phyloP scores from a whole-genome alignment of 805 yeast genomes.

The Cyberlindnera suaveolens region DNA sequence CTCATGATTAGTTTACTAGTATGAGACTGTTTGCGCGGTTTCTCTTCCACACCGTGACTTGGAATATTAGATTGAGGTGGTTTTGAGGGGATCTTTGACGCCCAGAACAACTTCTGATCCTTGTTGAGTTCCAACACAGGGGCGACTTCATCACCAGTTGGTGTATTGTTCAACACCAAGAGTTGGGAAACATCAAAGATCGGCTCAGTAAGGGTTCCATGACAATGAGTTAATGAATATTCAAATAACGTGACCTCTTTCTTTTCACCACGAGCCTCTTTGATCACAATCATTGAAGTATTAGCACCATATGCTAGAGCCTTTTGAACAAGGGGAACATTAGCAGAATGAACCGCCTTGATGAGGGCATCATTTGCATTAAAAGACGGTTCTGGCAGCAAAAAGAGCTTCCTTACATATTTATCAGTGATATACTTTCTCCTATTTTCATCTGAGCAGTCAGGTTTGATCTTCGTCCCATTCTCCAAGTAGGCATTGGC shows the following conservation, averaged over 20 bases:
- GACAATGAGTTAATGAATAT: constrained; percentile 47
- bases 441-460: constrained; percentile 40
- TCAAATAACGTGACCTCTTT: constrained; percentile 32
- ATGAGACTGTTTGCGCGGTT: not conserved
- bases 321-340: constrained; percentile 37
- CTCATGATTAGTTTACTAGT: constrained; percentile 5
- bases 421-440: constrained; percentile 58
- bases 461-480: constrained; percentile 26
- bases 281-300: constrained; percentile 34
- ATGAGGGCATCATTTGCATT: constrained; percentile 34
- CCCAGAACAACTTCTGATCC: constrained; percentile 53
- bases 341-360: constrained; percentile 46
- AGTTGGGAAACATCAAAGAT: constrained; percentile 50
- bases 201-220: constrained; percentile 23
- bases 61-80: not conserved
- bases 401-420: constrained; percentile 49
- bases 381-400: constrained; percentile 14
- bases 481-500: constrained; percentile 62
- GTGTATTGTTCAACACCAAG: constrained; percentile 49
- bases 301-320: constrained; percentile 45
- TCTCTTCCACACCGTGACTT: not conserved
- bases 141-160: constrained; percentile 32
- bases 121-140: constrained; percentile 33
- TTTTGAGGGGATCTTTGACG: constrained; percentile 26
- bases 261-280: constrained; percentile 14